A percentile compares a stretch with the other conserved stretches of the same genome.
These are phyloP conservation scores for Xylaria arbuscula DNA, from an alignment of 2,329 filamentous ascomycete species.

Conservation along the genomic window DNA sequence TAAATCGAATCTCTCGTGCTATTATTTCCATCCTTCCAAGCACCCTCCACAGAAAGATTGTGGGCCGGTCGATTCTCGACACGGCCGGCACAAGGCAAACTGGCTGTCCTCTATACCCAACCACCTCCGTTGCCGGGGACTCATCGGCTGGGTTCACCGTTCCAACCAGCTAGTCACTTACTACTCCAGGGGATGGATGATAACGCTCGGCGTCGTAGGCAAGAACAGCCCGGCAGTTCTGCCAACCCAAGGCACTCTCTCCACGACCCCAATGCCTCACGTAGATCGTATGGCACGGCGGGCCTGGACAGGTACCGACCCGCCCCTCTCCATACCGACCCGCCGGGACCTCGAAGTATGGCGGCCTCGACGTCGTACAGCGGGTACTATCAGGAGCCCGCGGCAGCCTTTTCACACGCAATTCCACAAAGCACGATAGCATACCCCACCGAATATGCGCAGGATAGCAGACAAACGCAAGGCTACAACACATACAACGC, in stretches of 20 bases:
- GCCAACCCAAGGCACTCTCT: slow-evolving; percentile 65
- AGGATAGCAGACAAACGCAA: slow-evolving; percentile 68
- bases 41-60: slow-evolving; percentile 31
- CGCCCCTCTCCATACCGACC: slow-evolving; percentile 61
- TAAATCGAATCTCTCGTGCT: slow-evolving; percentile 29
- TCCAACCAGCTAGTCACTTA: slow-evolving; percentile 64
- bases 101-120: slow-evolving; percentile 71
- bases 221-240: slow-evolving; percentile 75
- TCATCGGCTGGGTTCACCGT: slow-evolving; percentile 71
- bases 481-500: slow-evolving; percentile 69
- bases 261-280: slow-evolving; percentile 62
- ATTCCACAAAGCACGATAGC: slow-evolving; percentile 66
- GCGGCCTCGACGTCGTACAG: slow-evolving; percentile 67
- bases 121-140: slow-evolving; percentile 73
- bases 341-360: slow-evolving; percentile 62
- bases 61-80: slow-evolving; percentile 47
- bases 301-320: slow-evolving; percentile 65
- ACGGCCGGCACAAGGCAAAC: slow-evolving; percentile 61
- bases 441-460: slow-evolving; percentile 71
- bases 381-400: slow-evolving; percentile 68
- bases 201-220: slow-evolving; percentile 77
- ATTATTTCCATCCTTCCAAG: slow-evolving; percentile 28
- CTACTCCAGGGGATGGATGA: slow-evolving; percentile 79
- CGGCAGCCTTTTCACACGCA: slow-evolving; percentile 63
- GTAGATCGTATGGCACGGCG: slow-evolving; percentile 57